Evolutionary conservation across 192 early-diverging fungal genomes (phyloP), one percentile per base, ranked within the genome.

Genomic region (Coemansia sp.): DNA sequence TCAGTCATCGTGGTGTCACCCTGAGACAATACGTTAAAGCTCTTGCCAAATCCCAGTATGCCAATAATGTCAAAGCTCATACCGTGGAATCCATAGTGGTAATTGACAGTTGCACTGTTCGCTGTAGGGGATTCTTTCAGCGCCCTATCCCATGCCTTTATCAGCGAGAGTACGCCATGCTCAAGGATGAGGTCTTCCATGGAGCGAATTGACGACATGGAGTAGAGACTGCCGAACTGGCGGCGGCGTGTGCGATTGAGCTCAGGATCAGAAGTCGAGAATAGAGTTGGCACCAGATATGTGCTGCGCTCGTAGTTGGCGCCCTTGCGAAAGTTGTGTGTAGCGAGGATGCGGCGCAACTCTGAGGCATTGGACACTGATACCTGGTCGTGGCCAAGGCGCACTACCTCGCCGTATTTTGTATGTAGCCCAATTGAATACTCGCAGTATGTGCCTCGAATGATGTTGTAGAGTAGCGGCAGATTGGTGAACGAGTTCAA

Each of bases 31-130:
- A 84, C 20, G 2, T 46, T 44, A 41, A 84, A 84, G 40, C 66
- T 75, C 5, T 41, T 34, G 12, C 82, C 82, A 43, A 70, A 84
- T 1, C 77, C 82, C 15, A 84, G 67, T 5, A 62, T 52, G 0
- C 82, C 78, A 18, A 84, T 80, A 7, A 84, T 39, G 41, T 84
- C 82, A 27, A 80, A 67, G 1, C 72, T 72, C 3, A 80, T 24
- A 4, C 66, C 62, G n/a, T 84, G 77, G 57, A 71, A 80, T 1
- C 65, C 74, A 15, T 84, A 76, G 55, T 71, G 73, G 40, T 73
- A 84, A 58, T 84, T 84, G n/a, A 79, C 75, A 4, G 8, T 12
- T 0, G 64, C 44, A 3, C 34, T 29, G 22, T 39, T 39, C n/a
- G n/a, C 52, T 40, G 11, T 13, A 7, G 40, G 60, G 13, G 36